Base-by-base conservation (phyloP, 179 eudicot genomes). In the Silene noctiflora region DNA sequence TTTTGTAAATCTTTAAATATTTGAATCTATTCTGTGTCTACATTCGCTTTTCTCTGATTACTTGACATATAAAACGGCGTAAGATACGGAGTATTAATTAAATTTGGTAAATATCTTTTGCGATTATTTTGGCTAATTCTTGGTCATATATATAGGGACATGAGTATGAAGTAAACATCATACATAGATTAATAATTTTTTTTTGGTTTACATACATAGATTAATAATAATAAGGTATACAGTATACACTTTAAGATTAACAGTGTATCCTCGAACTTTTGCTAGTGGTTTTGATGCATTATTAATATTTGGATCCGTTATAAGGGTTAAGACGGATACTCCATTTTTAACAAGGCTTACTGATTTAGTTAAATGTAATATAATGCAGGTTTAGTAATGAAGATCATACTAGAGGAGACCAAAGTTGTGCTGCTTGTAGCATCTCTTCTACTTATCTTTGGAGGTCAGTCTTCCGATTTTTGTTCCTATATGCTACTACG, bases 401-500 rank as follows among this genome's bases (percentile, higher is more conserved):
- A 64, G 67, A 78, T 64, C 29, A 68, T 8, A 24, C 24, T 1
- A 53, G 6, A 1, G 21, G 60, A 56, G 19, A 63, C 6, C 4
- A 73, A 25, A 13, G 7, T 53, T 24, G 67, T 10, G 10, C 25
- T 78, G 11, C 48, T 78, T 78, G 48, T 78, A 67, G 44, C 73
- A 53, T 55, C 9, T 53, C 24, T 56, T 39, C 46, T 39, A 56
- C 73, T 78, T 67, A 20, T 39, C 1, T 22, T 73, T 56, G 81
- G 73, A 78, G 81, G 81, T 78, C 29, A 48, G 81, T 39, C 1
- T 8, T 39, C 2, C 46, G 46, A 0, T 39, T 39, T 39, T 39
- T 39, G 11, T 39, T 39, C 46, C 29, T 27, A 39, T 33, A 33
- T 4, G 46, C 8, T 39, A 39, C 8, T 39, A 39, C 11, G 46